These are phyloP conservation scores for Thermothelomyces thermophilus DNA, from an alignment of 2,329 filamentous ascomycete species.

Conservation along the genomic window DNA sequence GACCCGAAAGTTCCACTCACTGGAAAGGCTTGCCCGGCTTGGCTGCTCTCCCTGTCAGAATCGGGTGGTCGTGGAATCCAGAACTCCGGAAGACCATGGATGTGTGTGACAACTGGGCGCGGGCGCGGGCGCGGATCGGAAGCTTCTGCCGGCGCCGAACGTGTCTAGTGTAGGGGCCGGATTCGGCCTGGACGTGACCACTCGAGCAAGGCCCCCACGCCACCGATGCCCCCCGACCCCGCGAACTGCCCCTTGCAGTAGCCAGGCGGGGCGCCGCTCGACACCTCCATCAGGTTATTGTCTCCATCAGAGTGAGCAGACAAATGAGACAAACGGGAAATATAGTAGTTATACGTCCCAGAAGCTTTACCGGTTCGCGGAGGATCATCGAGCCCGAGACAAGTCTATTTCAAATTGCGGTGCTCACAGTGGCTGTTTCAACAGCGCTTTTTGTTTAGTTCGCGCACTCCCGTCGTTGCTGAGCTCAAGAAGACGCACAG, in stretches of 20 bases:
- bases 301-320: no score
- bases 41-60: conserved; percentile 20
- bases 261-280: conserved; percentile 1
- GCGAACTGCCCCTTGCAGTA: conserved; percentile 1
- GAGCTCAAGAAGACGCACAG: no score
- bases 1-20: not conserved
- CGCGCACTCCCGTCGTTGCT: not conserved
- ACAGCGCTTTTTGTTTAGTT: not conserved
- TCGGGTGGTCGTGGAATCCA: conserved; percentile 21
- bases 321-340: no score
- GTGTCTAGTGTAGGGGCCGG: not conserved
- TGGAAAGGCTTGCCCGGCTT: conserved; percentile 7
- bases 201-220: not conserved
- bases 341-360: no score
- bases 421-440: no score
- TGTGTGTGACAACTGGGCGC: no score
- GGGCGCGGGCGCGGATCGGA: not conserved
- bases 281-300: not conserved
- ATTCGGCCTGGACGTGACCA: not conserved
- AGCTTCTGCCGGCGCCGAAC: conserved; percentile 11
- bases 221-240: not conserved
- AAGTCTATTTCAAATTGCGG: no score
- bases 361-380: no score
- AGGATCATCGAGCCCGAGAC: no score
- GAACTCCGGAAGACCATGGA: conserved; percentile 4